Base-by-base conservation (phyloP, 2,329 filamentous ascomycete species). In the Neonectria faginata region DNA sequence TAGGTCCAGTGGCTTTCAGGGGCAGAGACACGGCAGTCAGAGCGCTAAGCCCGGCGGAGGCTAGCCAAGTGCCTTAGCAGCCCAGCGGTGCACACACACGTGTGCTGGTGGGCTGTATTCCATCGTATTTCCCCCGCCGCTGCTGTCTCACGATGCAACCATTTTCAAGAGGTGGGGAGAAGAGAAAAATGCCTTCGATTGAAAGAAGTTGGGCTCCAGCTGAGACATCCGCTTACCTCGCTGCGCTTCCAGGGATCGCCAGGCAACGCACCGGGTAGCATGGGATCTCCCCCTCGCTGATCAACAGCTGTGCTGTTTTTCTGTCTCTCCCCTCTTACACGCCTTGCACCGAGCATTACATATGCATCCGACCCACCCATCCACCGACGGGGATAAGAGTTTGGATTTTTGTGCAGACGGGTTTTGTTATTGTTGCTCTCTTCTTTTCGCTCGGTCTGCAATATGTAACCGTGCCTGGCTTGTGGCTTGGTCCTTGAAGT, bases 281-380 rank as follows among this genome's bases (percentile, higher is more conserved):
- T 18, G 48, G 48, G 48, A 51, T 36, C 29, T 10, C 16, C 29
- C 16, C 29, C 29, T 50, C 25, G 8, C 22, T 12, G 36, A 33
- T 42, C 39, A 25, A 45, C 54, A 18, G n/a, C 12, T 20, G 39
- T 9, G n/a, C n/a, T 42, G 39, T 25, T 25, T 25, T 42, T 42
- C 52, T 11, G 57, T 25, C 42, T 54, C 50, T 54, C 50, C 54
- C 57, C 45, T 50, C 47, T 45, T 41, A 47, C 57, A 53, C 42
- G 48, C 39, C 39, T 54, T 29, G 25, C 25, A 33, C 48, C 44
- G 57, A 41, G 47, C n/a, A 48, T 48, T 22, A 25, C 44, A 31
- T 50, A 33, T 29, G 27, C 47, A 42, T 42, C 16, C 39, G 20
- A 42, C 42, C 22, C 50, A 39, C 47, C 18, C 47, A 18, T 31